Conservation (phyloP, 345 rosid species). For the Eucalyptus curtisii region DNA sequence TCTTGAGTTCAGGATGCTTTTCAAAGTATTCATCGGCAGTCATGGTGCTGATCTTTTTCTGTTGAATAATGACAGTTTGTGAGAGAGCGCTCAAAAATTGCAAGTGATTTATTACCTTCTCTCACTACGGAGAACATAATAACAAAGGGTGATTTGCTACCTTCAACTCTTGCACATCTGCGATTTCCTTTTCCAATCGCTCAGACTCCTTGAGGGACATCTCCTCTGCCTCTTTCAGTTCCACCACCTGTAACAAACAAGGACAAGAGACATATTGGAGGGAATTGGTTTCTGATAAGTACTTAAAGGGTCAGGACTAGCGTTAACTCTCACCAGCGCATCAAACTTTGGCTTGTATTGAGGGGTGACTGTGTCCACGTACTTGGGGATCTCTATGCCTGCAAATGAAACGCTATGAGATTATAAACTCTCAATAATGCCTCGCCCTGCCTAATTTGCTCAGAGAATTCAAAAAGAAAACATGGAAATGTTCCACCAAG, state of each 20-base stretch:
- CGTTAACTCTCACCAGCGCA: constrained; percentile 46
- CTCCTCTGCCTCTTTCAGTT: constrained; percentile 86
- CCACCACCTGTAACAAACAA: constrained; percentile 43
- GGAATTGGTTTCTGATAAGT: background rate
- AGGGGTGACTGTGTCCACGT: constrained; percentile 78
- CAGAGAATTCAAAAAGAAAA: background rate
- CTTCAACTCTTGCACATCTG: constrained; percentile 82
- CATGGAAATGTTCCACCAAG: background rate
- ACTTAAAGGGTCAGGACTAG: background rate
- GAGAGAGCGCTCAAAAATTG: background rate
- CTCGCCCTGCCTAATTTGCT: background rate
- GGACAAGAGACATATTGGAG: background rate
- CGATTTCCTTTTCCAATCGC: constrained; percentile 76
- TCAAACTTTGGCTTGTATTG: constrained; percentile 93
- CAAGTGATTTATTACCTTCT: background rate
- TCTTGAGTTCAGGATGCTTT: constrained; percentile 90
- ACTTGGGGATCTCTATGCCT: constrained; percentile 88
- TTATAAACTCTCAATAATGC: background rate
- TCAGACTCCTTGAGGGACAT: constrained; percentile 78
- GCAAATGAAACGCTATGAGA: background rate
- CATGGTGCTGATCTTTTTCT: constrained; percentile 97
- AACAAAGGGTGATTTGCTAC: constrained; percentile 9
- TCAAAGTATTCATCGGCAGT: constrained; percentile 94
- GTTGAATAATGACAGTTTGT: background rate
- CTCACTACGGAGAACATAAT: background rate